Conservation (phyloP, 2,329 filamentous ascomycete species). For the Colletotrichum sp. region DNA sequence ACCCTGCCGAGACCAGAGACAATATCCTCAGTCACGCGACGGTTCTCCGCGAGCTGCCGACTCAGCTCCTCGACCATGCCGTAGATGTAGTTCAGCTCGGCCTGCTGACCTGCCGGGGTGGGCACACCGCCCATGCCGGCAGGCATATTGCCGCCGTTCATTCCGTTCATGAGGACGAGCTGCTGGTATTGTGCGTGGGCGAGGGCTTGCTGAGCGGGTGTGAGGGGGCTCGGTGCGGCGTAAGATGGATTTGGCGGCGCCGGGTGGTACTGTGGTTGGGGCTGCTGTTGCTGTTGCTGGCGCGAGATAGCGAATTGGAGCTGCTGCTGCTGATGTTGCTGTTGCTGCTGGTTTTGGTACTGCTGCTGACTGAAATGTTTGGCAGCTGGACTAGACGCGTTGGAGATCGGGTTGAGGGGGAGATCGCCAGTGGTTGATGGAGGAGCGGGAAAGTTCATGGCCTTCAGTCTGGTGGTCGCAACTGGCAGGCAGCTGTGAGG, state of each 20-base stretch:
- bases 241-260: conserved; percentile 17
- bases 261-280: conserved; percentile 19
- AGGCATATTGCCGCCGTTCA: conserved; percentile 53
- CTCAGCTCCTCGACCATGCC: conserved; percentile 71
- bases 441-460: conserved; percentile 37
- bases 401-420: conserved; percentile 33
- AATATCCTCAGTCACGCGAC: conserved; percentile 66
- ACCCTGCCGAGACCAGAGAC: conserved; percentile 67
- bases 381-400: conserved; percentile 18
- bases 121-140: conserved; percentile 54
- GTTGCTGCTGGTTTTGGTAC: conserved; percentile 8
- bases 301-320: conserved; percentile 11
- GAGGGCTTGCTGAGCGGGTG: conserved; percentile 23
- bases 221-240: conserved; percentile 17
- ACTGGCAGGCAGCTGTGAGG: conserved; percentile 20
- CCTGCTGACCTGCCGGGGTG: conserved; percentile 70
- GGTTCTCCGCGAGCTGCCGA: conserved; percentile 65
- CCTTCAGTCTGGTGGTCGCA: conserved; percentile 12
- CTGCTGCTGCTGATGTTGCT: conserved; percentile 18
- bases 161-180: conserved; percentile 48
- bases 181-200: conserved; percentile 24
- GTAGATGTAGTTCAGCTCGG: conserved; percentile 72
- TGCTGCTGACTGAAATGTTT: conserved; percentile 22
- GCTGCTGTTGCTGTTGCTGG: conserved; percentile 22
- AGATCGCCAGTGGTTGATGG: conserved; percentile 24